phyloP scores from a whole-genome alignment of 257 asterid genomes.

The Jasminum sambac region DNA sequence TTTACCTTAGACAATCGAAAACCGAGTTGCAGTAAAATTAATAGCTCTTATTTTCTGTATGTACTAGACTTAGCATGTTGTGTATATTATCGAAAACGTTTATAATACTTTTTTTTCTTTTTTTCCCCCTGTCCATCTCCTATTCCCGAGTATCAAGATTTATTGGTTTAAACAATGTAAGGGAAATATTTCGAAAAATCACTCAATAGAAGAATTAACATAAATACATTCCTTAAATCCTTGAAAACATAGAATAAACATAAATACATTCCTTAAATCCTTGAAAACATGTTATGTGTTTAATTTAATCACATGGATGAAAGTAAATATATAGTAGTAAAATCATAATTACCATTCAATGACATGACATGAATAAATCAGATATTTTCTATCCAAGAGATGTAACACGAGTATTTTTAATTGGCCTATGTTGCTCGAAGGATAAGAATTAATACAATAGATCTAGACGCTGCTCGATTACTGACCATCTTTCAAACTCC shows the following conservation, averaged over 20 bases:
- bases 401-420: too few relatives aligned
- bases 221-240: neutral
- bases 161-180: neutral
- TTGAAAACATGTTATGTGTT: too few relatives aligned
- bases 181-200: neutral
- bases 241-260: neutral
- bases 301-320: too few relatives aligned
- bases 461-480: slow-evolving; percentile 6
- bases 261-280: neutral
- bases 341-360: too few relatives aligned
- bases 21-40: neutral
- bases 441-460: neutral
- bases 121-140: neutral
- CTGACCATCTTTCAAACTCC: slow-evolving; percentile 26
- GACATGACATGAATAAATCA: neutral
- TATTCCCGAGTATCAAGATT: neutral
- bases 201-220: neutral
- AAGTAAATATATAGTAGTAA: too few relatives aligned
- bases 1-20: neutral
- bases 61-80: neutral
- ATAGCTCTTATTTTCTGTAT: neutral
- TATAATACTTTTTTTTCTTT: too few relatives aligned
- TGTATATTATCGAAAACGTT: too few relatives aligned
- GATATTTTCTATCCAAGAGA: neutral
- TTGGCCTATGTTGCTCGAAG: too few relatives aligned